Evolutionary conservation across 208 protist genomes (phyloP).

Genomic region (Kentomonas sorsogonicus): DNA sequence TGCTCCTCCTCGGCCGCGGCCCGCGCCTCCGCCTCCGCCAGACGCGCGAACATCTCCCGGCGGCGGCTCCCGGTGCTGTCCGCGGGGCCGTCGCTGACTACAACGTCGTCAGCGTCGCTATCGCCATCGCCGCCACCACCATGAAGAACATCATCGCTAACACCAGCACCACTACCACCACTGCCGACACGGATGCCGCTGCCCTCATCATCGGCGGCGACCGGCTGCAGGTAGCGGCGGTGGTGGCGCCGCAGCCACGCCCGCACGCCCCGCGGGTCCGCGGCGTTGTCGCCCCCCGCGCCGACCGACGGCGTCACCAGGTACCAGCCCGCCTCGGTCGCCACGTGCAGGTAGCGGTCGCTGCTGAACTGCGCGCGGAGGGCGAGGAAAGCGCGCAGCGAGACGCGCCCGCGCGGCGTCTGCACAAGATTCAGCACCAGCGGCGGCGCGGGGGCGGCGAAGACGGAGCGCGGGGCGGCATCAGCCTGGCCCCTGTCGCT

Average conservation of each 20-base stretch:
- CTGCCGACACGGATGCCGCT: neutral
- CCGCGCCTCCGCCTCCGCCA: neutral
- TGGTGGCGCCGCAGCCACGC: conserved; percentile 47
- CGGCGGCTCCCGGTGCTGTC: neutral
- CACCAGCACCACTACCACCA: neutral
- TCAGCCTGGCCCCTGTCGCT: too few species aligned
- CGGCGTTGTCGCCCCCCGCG: neutral
- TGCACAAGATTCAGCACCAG: conserved; percentile 49
- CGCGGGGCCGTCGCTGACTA: neutral
- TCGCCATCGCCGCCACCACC: neutral
- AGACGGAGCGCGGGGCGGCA: too few species aligned
- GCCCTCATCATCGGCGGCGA: neutral
- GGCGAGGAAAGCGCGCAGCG: conserved; percentile 66
- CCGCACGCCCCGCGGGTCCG: conserved; percentile 26
- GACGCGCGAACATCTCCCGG: neutral
- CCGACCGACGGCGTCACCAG: conserved; percentile 42
- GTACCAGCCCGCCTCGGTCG: conserved; percentile 60
- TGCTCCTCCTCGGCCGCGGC: neutral
- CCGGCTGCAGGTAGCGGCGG: conserved; percentile 24
- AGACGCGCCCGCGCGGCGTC: conserved; percentile 38
- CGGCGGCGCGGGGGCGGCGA: conserved; percentile 24
- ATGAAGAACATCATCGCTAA: neutral
- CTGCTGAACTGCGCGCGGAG: conserved; percentile 60
- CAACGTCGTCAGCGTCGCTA: neutral
- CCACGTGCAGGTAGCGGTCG: conserved; percentile 40